These are phyloP conservation scores for Zygotorulaspora danielsina DNA, from an alignment of 805 yeast genomes.

Conservation along the genomic window DNA sequence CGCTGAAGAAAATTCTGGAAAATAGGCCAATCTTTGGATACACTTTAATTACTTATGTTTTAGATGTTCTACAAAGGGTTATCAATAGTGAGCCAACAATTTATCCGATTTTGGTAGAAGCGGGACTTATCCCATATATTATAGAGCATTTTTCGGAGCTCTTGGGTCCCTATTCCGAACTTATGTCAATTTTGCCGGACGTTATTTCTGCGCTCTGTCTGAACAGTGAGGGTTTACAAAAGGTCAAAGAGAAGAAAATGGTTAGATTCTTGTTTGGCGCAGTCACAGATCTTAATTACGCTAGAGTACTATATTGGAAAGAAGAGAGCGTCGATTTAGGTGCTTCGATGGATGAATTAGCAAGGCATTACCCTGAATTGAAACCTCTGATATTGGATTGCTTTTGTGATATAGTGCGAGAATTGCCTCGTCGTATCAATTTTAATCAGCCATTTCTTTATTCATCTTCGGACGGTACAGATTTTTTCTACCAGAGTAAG, in stretches of 20 bases:
- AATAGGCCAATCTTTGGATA: conserved; percentile 65
- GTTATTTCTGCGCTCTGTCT: conserved; percentile 79
- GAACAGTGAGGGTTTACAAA: conserved; percentile 64
- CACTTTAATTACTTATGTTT: conserved; percentile 52
- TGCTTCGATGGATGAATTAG: conserved; percentile 67
- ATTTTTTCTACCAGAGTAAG: conserved; percentile 40
- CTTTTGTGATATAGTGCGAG: conserved; percentile 42
- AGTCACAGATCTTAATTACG: conserved; percentile 46
- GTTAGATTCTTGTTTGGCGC: conserved; percentile 46
- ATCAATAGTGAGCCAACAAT: conserved; percentile 92
- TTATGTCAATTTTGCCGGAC: conserved; percentile 62
- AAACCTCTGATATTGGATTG: conserved; percentile 54
- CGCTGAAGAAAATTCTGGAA: conserved; percentile 54
- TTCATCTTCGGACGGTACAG: conserved; percentile 32
- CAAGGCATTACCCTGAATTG: conserved; percentile 76
- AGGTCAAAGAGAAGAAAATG: conserved; percentile 43
- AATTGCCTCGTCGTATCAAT: conserved; percentile 40
- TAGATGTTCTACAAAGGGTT: conserved; percentile 63
- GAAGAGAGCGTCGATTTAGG: conserved; percentile 59
- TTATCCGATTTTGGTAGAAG: conserved; percentile 71
- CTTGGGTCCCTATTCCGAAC: conserved; percentile 53
- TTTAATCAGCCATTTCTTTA: conserved; percentile 45
- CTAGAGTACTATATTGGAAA: conserved; percentile 50
- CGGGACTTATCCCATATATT: conserved; percentile 63
- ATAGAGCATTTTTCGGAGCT: conserved; percentile 53